These are phyloP conservation scores for Rhodotorula paludigena DNA, from an alignment of 768 basidiomycete species.

Conservation along the genomic window DNA sequence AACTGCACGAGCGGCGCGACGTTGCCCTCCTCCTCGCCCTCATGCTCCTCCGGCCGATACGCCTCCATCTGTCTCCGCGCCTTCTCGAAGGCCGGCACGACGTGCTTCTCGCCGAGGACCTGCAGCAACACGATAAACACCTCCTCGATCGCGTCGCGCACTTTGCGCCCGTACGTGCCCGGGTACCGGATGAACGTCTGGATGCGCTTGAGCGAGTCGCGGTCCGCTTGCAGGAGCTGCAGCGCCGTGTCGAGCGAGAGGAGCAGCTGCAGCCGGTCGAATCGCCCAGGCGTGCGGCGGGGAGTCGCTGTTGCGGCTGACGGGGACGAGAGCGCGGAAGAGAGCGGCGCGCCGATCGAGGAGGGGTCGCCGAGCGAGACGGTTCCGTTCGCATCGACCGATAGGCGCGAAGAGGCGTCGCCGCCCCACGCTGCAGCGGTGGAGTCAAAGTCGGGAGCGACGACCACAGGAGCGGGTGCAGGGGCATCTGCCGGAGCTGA, in stretches of 20 bases:
- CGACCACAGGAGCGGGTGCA: not conserved
- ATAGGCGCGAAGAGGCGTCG: conserved; percentile 4
- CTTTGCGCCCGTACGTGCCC: conserved; percentile 75
- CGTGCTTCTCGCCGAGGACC: conserved; percentile 70
- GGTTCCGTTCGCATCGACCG: conserved; percentile 14
- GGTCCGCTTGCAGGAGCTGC: conserved; percentile 85
- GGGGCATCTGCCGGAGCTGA: no score
- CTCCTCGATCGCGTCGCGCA: conserved; percentile 90
- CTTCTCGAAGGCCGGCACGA: conserved; percentile 71
- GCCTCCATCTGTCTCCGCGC: conserved; percentile 81
- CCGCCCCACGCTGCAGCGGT: conserved; percentile 22
- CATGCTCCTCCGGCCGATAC: conserved; percentile 86
- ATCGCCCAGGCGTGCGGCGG: conserved; percentile 2
- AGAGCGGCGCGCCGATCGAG: not conserved
- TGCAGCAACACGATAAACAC: conserved; percentile 78
- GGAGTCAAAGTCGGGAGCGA: conserved; percentile 13
- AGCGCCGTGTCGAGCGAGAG: conserved; percentile 87
- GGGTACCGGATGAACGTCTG: conserved; percentile 87
- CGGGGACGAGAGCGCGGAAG: not conserved
- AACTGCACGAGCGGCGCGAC: conserved; percentile 94
- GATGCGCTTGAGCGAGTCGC: conserved; percentile 83
- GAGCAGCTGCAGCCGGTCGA: conserved; percentile 62
- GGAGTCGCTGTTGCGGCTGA: not conserved
- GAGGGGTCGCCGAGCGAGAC: no score
- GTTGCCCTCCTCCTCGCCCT: conserved; percentile 51